These are phyloP conservation scores for Aegilops sharonensis DNA, from an alignment of 176 grass and related monocot species.

Conservation along the genomic window DNA sequence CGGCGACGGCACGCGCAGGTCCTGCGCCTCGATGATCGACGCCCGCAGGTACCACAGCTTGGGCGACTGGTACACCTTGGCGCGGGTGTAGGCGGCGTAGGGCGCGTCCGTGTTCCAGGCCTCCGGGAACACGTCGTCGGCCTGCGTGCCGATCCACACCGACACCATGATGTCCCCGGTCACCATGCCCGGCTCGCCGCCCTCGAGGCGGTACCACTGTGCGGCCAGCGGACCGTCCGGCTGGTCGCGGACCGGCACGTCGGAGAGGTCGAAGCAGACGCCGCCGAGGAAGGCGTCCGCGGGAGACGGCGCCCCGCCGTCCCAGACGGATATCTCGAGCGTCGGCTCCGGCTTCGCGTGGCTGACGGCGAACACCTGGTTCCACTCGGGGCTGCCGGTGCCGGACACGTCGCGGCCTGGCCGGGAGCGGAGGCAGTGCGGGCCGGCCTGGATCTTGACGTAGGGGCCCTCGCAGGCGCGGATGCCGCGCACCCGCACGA, in stretches of 20 bases:
- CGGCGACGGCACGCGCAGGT: slow-evolving; percentile 63
- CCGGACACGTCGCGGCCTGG: slow-evolving; percentile 53
- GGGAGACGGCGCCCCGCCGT: slow-evolving; percentile 37
- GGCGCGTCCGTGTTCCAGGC: slow-evolving; percentile 83
- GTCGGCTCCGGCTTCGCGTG: slow-evolving; percentile 60
- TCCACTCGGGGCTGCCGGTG: slow-evolving; percentile 76
- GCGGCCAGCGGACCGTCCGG: slow-evolving; percentile 81
- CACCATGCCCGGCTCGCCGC: slow-evolving; percentile 52
- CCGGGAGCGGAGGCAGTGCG: slow-evolving; percentile 46
- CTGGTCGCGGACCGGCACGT: slow-evolving; percentile 75
- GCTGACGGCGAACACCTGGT: slow-evolving; percentile 78
- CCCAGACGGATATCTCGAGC: slow-evolving; percentile 89
- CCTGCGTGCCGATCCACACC: slow-evolving; percentile 95
- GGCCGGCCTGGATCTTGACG: slow-evolving; percentile 61
- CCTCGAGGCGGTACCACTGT: slow-evolving; percentile 94
- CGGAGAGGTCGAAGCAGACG: slow-evolving; percentile 95
- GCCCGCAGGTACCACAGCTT: slow-evolving; percentile 95
- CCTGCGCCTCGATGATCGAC: slow-evolving; percentile 84
- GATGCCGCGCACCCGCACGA: slow-evolving; percentile 69
- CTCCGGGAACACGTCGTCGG: slow-evolving; percentile 89
- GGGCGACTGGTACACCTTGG: slow-evolving; percentile 98
- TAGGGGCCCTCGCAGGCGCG: slow-evolving; percentile 72
- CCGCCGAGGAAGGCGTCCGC: slow-evolving; percentile 69
- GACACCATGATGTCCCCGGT: slow-evolving; percentile 93
- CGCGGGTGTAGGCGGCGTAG: slow-evolving; percentile 76